Evolutionary conservation across 805 yeast species (phyloP).

Genomic region (Yarrowia sp.): DNA sequence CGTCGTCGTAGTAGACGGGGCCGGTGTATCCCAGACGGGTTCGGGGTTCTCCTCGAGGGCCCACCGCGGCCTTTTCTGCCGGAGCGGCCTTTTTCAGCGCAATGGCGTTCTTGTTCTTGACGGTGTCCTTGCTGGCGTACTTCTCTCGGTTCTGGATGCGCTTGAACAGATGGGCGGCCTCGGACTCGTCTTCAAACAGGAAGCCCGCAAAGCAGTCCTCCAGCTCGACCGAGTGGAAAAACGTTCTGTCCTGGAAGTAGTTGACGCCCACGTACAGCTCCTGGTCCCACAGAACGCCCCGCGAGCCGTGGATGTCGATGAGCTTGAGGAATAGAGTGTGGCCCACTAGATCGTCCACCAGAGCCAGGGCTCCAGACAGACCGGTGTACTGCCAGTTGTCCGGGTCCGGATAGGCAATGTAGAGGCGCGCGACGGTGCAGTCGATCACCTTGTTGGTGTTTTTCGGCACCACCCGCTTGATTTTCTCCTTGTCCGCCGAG

Average conservation of each 20-base stretch:
- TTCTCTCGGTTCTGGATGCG: conserved; percentile 72
- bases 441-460: conserved; percentile 82
- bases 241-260: conserved; percentile 90
- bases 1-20: conserved; percentile 65
- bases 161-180: conserved; percentile 82
- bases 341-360: conserved; percentile 92
- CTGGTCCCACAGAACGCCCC: conserved; percentile 97
- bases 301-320: conserved; percentile 75
- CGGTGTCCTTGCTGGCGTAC: conserved; percentile 82
- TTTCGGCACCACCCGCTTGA: conserved; percentile 86
- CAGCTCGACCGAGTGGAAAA: conserved; percentile 90
- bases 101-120: conserved; percentile 82
- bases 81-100: conserved; percentile 57
- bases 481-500: conserved; percentile 75
- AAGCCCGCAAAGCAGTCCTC: conserved; percentile 88
- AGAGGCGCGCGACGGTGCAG: conserved; percentile 85
- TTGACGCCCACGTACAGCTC: conserved; percentile 85
- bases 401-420: conserved; percentile 84
- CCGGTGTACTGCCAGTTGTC: conserved; percentile 86
- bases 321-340: conserved; percentile 88
- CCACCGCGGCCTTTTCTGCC: conserved; percentile 41
- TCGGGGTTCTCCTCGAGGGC: conserved; percentile 64
- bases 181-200: conserved; percentile 81
- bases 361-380: conserved; percentile 76
- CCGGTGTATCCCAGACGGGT: conserved; percentile 34